Percentiles rank a stretch among this genome's conserved stretches.
phyloP scores from a whole-genome alignment of 441 rosid species.

The Gossypium schwendimanii region DNA sequence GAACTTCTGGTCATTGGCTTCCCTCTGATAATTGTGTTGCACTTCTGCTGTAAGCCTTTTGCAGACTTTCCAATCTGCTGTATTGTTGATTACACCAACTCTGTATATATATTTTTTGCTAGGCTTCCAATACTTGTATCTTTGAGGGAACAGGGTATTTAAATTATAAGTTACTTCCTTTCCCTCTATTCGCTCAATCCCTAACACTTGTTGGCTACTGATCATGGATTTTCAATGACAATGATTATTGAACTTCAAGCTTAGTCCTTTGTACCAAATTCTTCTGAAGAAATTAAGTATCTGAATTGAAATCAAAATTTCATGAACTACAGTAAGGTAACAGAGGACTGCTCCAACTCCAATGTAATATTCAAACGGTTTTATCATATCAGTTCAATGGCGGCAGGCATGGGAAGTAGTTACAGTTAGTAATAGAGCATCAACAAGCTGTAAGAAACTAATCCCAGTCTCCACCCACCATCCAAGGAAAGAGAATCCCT shows the following conservation, averaged over 20 bases:
- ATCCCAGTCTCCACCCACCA: background rate
- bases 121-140: background rate
- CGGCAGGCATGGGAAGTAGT: background rate
- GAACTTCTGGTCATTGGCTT: constrained; percentile 77
- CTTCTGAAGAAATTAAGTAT: background rate
- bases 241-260: background rate
- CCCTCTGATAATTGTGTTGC: constrained; percentile 25
- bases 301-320: background rate
- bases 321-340: background rate
- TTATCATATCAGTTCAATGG: background rate
- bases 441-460: background rate
- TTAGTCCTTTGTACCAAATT: background rate
- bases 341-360: background rate
- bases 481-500: background rate
- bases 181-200: background rate
- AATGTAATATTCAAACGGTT: background rate
- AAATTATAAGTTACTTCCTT: background rate
- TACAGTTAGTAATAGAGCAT: background rate
- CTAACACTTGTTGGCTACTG: background rate
- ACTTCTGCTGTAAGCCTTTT: background rate
- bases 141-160: background rate
- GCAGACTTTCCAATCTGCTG: background rate
- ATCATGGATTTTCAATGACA: too few species aligned
- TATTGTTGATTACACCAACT: constrained; percentile 11
- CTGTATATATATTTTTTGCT: constrained; percentile 23